Evolutionary conservation across 2,329 filamentous ascomycete genomes (phyloP), one percentile per base, ranked within the genome.

Genomic region (Coniochaeta sp.): DNA sequence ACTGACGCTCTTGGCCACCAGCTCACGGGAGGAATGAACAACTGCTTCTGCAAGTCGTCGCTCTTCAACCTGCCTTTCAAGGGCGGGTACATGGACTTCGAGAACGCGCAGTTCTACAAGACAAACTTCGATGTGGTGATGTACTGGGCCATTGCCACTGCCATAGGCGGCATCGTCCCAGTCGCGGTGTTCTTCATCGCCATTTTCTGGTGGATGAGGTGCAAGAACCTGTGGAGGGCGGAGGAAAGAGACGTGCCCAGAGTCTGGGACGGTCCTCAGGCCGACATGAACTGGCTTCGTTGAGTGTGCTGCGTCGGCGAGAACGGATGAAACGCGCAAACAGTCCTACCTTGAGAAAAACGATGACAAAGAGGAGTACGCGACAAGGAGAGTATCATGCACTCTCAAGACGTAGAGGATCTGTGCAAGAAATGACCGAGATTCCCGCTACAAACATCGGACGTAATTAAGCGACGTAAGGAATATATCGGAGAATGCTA

Each of bases 71-170:
- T 57, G n/a, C 54, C 54, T 17, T 57, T 26, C 33, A 16, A 36
- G 6, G 73, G 74, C n/a, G 76, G 77, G 14, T 79, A 79, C 58
- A 69, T 79, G 34, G 74, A 79, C 56, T 71, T 74, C 44, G 67
- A 67, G 40, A 67, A 68, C 24, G 64, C 67, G 16, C 67, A 71
- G 43, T 69, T 68, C 1, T 71, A 71, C 6, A 59, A 58, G 28
- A 72, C 71, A 22, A 54, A 63, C 26, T 63, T 61, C 43, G 57
- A 57, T 17, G 62, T 66, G 1, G 55, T 52, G 24, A 58, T 34
- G 16, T 67, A 62, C 59, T 69, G 66, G 67, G 59, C 62, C 12
- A 34, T 57, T 16, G 54, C 54, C 4, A 57, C 54, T 6, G 54
- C 34, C 3, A 57, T 57, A 57, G 54, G 54, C 6, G 54, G 54